Evolutionary conservation across 345 rosid genomes (phyloP).

Genomic region (Gossypium raimondii): DNA sequence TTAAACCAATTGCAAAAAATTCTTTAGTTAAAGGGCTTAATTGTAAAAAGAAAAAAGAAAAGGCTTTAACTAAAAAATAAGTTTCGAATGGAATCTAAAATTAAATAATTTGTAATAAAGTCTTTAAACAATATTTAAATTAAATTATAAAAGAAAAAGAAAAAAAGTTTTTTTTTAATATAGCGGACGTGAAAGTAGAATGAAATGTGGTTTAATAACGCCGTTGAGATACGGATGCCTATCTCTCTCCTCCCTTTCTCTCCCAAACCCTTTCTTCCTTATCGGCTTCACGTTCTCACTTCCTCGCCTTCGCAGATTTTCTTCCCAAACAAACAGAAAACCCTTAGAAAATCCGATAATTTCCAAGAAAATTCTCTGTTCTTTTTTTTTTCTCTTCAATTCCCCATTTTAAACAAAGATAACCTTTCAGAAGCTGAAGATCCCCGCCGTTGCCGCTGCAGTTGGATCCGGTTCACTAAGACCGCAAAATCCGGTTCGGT

Average conservation of each 20-base stretch:
- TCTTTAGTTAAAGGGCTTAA: no score
- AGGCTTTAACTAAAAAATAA: no score
- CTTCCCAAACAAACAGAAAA: constrained; percentile 27
- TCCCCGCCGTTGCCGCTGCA: not conserved
- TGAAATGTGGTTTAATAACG: constrained; percentile 38
- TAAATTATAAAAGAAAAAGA: no score
- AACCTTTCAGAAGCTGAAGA: not conserved
- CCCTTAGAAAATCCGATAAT: not conserved
- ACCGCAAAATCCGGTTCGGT: not conserved
- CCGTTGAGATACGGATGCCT: constrained; percentile 39
- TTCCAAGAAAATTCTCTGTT: not conserved
- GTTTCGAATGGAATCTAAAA: not conserved
- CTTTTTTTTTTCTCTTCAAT: not conserved
- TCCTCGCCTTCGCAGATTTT: constrained; percentile 26
- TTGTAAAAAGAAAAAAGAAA: no score
- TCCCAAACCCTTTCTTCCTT: constrained; percentile 40
- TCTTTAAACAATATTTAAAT: no score
- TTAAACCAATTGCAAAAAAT: no score
- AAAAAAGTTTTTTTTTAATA: not conserved
- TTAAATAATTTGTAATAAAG: not conserved
- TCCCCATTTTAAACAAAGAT: not conserved
- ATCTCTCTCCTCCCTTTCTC: constrained; percentile 13
- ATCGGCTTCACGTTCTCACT: constrained; percentile 42
- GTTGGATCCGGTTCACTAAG: constrained; percentile 1
- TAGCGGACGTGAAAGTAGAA: constrained; percentile 45